Base-by-base conservation (phyloP, 768 basidiomycete species). In the Coprinopsis marcescibilis region DNA sequence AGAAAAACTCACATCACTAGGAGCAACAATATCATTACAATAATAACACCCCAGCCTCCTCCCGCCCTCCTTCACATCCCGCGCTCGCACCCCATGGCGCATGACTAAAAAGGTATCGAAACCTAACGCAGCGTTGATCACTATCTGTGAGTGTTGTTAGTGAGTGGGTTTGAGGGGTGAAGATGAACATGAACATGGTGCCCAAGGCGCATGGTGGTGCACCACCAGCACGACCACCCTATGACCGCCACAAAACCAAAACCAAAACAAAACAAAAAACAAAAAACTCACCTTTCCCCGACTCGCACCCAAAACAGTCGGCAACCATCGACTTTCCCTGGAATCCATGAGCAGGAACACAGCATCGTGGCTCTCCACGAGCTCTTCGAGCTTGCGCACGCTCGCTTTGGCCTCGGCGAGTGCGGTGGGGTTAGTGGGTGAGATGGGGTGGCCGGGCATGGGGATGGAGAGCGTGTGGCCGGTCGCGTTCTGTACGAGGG, bases 31-130 rank as follows among this genome's bases (percentile, higher is more conserved):
- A 54, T 99, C 96, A 57, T 97, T 97, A 66, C 96, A 99, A 61
- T 91, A 99, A 62, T 99, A 98, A 59, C 96, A 99, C 3, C 96
- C 95, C 25, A 99, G 68, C 2, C 66, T 65, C 23, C 68, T 51
- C 12, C 55, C 54, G 12, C 58, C 59, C 48, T 54, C 60, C 51
- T 57, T 60, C 35, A 53, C 53, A 46, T 38, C 59, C 51, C 65
- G 63, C 1, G 67, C 69, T 5, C 85, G 78, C 3, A 83, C 73
- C 2, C 94, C 96, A 57, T 97, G 95, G 1, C 95, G 80, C 94
- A 97, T 97, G 13, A 98, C 95, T 32, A 99, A 77, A 69, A 83
- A 98, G 0, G 88, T 89, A 52, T 98, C 96, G 57, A 98, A 99
- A 0, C 95, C 95, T 3, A 98, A 69, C 0, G 96, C 95, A 0